phyloP scores from a whole-genome alignment of 345 rosid species.

The Salix udensis region DNA sequence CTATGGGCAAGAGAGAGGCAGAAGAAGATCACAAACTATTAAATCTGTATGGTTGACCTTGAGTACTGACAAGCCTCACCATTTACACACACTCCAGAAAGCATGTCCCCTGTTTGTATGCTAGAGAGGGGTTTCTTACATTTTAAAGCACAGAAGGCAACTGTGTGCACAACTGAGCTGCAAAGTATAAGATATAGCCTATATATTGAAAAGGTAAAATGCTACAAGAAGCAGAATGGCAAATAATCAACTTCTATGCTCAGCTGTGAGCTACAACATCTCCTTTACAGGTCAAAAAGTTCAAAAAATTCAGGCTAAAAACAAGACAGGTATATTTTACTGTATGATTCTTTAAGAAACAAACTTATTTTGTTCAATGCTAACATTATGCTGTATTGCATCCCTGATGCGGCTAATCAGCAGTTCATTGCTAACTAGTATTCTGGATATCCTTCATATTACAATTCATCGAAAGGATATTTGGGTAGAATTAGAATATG shows the following conservation, averaged over 20 bases:
- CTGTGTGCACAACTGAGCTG: background rate
- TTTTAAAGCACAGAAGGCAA: background rate
- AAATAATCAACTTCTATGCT: background rate
- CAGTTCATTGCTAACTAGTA: background rate
- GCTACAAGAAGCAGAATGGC: background rate
- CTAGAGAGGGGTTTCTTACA: background rate
- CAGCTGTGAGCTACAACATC: conserved; percentile 2
- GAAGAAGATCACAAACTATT: too few relatives aligned
- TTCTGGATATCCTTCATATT: background rate
- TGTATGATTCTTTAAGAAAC: background rate
- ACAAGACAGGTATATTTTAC: background rate
- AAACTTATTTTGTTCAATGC: background rate
- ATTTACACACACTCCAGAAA: too few relatives aligned
- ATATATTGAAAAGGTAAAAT: background rate
- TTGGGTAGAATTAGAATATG: background rate
- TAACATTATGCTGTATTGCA: too few relatives aligned
- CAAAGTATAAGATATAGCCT: background rate
- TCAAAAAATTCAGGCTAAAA: background rate
- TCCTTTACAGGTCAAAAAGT: background rate
- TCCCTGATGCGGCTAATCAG: background rate
- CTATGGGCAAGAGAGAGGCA: too few relatives aligned
- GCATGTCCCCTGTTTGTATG: too few relatives aligned
- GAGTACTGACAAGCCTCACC: too few relatives aligned
- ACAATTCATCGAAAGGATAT: background rate
- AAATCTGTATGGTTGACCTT: too few relatives aligned